Conservation (phyloP, 2,329 filamentous ascomycete genomes). For the Kalaharituber pfeilii region DNA sequence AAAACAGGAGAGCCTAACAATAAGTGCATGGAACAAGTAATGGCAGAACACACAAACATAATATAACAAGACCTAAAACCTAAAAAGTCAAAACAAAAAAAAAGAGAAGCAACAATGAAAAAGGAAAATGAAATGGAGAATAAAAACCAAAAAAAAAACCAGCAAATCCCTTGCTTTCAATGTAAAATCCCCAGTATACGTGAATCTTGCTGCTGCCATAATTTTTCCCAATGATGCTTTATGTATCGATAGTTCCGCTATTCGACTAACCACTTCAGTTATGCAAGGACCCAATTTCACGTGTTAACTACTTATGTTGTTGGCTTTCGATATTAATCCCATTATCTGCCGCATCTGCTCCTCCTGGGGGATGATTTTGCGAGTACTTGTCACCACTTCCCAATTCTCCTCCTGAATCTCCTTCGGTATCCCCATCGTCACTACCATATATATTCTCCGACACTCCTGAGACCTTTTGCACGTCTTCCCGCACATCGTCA, state of each 20-base stretch:
- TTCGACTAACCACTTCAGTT: no score
- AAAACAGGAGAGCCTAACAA: slow-evolving; percentile 6
- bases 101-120: slow-evolving; percentile 6
- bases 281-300: slow-evolving; percentile 2
- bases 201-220: no score
- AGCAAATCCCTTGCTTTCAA: slow-evolving; percentile 11
- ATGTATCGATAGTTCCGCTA: no score
- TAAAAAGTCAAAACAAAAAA: slow-evolving; percentile 7
- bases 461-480: background rate
- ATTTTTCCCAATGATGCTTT: no score
- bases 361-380: background rate
- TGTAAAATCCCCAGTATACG: no score
- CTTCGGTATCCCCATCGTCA: background rate
- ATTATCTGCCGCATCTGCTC: background rate
- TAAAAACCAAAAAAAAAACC: slow-evolving; percentile 9
- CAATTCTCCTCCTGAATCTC: background rate
- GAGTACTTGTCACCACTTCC: background rate
- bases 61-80: background rate
- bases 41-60: slow-evolving; percentile 1
- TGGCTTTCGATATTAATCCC: background rate
- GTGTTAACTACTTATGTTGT: background rate
- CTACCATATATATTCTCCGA: background rate
- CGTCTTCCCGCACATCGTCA: background rate
- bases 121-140: slow-evolving; percentile 6
- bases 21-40: slow-evolving; percentile 8